Evolutionary conservation across 2,329 filamentous ascomycete species (phyloP).

Genomic region (Claviceps capensis): DNA sequence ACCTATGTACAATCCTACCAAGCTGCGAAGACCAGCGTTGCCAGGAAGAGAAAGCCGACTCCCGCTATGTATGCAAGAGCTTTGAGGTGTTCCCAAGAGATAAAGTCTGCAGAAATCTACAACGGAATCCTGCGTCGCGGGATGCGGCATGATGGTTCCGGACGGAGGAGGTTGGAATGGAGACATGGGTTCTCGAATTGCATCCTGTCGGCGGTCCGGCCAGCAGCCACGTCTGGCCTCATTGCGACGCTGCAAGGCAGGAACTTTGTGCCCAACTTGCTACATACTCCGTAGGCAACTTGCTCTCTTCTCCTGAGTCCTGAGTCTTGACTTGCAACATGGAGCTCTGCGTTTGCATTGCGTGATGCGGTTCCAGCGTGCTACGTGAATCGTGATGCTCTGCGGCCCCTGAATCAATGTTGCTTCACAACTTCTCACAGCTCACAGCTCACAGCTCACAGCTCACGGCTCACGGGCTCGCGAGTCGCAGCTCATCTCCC

Average conservation of each 20-base stretch:
- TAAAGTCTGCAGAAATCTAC: no score
- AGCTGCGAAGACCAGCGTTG: no score
- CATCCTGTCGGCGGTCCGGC: neutral
- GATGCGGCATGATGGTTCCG: no score
- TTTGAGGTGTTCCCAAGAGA: no score
- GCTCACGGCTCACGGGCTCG: neutral
- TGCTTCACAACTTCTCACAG: neutral
- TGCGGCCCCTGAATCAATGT: neutral
- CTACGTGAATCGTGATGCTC: neutral
- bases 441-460: neutral
- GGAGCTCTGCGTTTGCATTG: neutral
- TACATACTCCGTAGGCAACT: no score
- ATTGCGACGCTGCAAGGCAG: neutral
- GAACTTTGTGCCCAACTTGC: neutral
- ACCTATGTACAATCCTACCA: neutral
- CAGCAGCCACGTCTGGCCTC: neutral
- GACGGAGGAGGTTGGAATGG: no score
- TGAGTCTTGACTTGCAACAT: no score
- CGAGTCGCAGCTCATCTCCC: constrained; percentile 2
- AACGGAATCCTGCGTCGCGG: no score
- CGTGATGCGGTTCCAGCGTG: neutral
- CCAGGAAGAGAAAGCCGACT: no score
- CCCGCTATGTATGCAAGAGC: no score
- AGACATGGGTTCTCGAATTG: no score
- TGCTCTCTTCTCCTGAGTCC: no score